These are phyloP conservation scores for Pseudopyrenochaeta lycopersici DNA, from an alignment of 2,329 filamentous ascomycete species.

Conservation along the genomic window DNA sequence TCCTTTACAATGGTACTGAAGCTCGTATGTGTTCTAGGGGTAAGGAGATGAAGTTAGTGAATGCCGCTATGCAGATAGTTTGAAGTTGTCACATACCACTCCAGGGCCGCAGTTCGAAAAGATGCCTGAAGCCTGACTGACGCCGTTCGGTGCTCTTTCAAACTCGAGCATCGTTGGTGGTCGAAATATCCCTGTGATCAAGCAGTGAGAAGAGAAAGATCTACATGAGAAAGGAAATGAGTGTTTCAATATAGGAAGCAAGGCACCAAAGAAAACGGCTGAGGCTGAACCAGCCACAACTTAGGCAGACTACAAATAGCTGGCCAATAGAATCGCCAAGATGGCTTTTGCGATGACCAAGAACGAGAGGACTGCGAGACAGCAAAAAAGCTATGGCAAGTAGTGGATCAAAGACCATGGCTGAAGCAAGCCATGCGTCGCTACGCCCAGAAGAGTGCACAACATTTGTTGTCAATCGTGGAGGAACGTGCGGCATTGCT, in stretches of 20 bases:
- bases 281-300: constrained; percentile 2
- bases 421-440: constrained; percentile 13
- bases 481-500: neutral
- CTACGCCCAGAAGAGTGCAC: neutral
- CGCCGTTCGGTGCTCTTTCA: constrained; percentile 10
- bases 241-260: constrained; percentile 7
- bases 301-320: constrained; percentile 6
- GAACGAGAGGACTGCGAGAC: constrained; percentile 1
- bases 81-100: constrained; percentile 5
- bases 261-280: constrained; percentile 2
- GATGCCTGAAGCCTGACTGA: constrained; percentile 18
- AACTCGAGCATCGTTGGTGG: neutral
- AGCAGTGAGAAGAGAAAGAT: neutral
- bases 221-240: neutral
- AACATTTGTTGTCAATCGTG: neutral
- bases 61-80: neutral
- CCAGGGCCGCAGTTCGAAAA: constrained; percentile 30
- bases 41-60: neutral
- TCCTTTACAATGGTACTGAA: constrained; percentile 29
- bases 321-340: constrained; percentile 8
- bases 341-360: constrained; percentile 3
- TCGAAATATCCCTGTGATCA: neutral
- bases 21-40: constrained; percentile 18
- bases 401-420: neutral
- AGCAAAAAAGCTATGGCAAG: constrained; percentile 7